Evolutionary conservation across 805 yeast species (phyloP).

Genomic region (Sungouiozyma intestinalis): DNA sequence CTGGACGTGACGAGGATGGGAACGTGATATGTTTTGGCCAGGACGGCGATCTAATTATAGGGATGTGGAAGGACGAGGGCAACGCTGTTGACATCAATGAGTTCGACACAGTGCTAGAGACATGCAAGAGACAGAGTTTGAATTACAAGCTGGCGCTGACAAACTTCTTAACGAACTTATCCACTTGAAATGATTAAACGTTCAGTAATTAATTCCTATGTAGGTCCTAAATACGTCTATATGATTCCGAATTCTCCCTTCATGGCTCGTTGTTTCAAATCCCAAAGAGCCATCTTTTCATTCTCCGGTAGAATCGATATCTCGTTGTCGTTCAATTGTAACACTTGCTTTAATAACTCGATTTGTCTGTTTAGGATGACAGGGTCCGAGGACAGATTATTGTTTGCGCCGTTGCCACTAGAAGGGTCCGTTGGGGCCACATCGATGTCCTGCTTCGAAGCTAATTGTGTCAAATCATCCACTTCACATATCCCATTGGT

Average conservation of each 20-base stretch:
- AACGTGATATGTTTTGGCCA: conserved; percentile 43
- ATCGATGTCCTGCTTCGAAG: conserved; percentile 21
- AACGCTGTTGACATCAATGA: conserved; percentile 10
- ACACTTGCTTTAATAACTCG: conserved; percentile 40
- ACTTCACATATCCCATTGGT: conserved; percentile 26
- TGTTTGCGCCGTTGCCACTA: conserved; percentile 6
- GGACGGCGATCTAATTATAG: conserved; percentile 48
- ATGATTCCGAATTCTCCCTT: conserved; percentile 26
- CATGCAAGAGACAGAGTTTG: conserved; percentile 31
- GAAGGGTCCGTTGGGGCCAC: conserved; percentile 20
- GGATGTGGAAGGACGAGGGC: conserved; percentile 43
- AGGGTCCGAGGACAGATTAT: conserved; percentile 14
- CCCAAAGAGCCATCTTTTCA: conserved; percentile 34
- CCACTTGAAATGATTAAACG: not conserved
- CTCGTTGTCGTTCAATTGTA: conserved; percentile 43
- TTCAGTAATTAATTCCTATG: not conserved
- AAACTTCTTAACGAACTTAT: conserved; percentile 10
- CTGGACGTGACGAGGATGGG: conserved; percentile 43
- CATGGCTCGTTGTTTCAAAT: conserved; percentile 28
- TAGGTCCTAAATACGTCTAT: not conserved
- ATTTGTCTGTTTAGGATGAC: conserved; percentile 30
- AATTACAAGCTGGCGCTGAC: conserved; percentile 15
- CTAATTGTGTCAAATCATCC: conserved; percentile 27
- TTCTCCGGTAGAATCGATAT: conserved; percentile 39
- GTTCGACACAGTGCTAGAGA: conserved; percentile 27